These are phyloP conservation scores for Parastagonospora avenae DNA, from an alignment of 2,329 filamentous ascomycete genomes.

Conservation along the genomic window DNA sequence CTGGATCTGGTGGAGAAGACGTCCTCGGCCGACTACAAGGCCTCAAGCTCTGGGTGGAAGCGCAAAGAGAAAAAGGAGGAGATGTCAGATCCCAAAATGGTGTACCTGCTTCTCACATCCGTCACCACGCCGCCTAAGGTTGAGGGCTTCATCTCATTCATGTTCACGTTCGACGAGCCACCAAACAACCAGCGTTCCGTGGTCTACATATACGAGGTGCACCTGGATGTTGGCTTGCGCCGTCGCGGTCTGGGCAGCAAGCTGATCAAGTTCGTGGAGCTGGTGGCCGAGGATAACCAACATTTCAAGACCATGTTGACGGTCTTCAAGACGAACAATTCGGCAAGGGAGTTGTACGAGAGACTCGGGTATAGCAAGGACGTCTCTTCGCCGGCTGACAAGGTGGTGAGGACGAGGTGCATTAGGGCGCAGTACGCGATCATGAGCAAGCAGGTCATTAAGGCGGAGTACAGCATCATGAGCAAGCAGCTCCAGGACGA, in stretches of 20 bases:
- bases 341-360: slow-evolving; percentile 65
- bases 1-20: slow-evolving; percentile 66
- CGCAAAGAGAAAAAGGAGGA: slow-evolving; percentile 65
- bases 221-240: slow-evolving; percentile 63
- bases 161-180: slow-evolving; percentile 69
- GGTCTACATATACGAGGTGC: slow-evolving; percentile 80
- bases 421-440: slow-evolving; percentile 34
- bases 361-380: slow-evolving; percentile 62
- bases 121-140: background rate
- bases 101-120: slow-evolving; percentile 64
- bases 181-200: slow-evolving; percentile 57
- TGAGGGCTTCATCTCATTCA: slow-evolving; percentile 61
- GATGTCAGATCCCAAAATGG: slow-evolving; percentile 70
- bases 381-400: slow-evolving; percentile 57
- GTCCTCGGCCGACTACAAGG: slow-evolving; percentile 67
- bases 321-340: slow-evolving; percentile 67
- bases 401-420: slow-evolving; percentile 29
- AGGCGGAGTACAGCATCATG: background rate
- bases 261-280: slow-evolving; percentile 63
- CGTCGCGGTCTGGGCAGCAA: slow-evolving; percentile 66
- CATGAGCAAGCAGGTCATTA: slow-evolving; percentile 24
- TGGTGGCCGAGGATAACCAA: slow-evolving; percentile 59
- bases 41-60: slow-evolving; percentile 68
- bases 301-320: slow-evolving; percentile 75
- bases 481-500: background rate